A percentile compares a stretch with the other conserved stretches of the same genome.
These are phyloP conservation scores for Arthrobotrys pseudoclavata DNA, from an alignment of 2,329 filamentous ascomycete genomes.

Conservation along the genomic window DNA sequence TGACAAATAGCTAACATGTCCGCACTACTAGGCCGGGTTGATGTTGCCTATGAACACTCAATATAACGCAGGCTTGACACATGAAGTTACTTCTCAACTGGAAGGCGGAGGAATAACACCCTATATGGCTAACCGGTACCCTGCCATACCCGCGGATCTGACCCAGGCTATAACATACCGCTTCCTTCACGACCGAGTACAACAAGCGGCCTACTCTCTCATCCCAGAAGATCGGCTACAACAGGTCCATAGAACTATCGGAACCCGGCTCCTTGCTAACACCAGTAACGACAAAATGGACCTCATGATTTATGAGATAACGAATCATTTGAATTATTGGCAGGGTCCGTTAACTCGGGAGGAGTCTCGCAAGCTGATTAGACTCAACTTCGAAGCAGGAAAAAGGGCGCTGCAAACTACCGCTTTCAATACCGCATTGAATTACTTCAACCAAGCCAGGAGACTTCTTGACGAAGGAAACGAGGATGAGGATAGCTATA, in stretches of 20 bases:
- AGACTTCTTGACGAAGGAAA: slow-evolving; percentile 62
- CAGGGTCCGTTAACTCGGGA: slow-evolving; percentile 61
- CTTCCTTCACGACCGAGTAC: slow-evolving; percentile 63
- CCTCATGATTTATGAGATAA: slow-evolving; percentile 63
- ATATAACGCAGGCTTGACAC: slow-evolving; percentile 51
- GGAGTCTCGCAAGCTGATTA: slow-evolving; percentile 62
- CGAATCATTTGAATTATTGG: slow-evolving; percentile 64
- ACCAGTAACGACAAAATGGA: slow-evolving; percentile 61
- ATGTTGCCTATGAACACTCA: slow-evolving; percentile 62
- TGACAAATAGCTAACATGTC: slow-evolving; percentile 31
- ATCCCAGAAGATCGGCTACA: slow-evolving; percentile 62
- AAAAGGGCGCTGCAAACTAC: slow-evolving; percentile 63
- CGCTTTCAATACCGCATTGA: slow-evolving; percentile 63
- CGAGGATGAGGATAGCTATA: slow-evolving; percentile 60
- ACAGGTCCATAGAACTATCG: slow-evolving; percentile 63
- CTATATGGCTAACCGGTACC: slow-evolving; percentile 57
- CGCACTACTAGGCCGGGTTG: slow-evolving; percentile 60
- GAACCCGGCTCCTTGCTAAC: slow-evolving; percentile 61
- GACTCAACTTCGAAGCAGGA: slow-evolving; percentile 62
- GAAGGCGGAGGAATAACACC: slow-evolving; percentile 47
- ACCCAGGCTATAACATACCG: slow-evolving; percentile 62
- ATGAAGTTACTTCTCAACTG: slow-evolving; percentile 50
- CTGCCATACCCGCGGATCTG: slow-evolving; percentile 50
- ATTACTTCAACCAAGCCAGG: slow-evolving; percentile 62
- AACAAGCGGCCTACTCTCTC: slow-evolving; percentile 63